A percentile compares a stretch with the other conserved stretches of the same genome.
phyloP scores from a whole-genome alignment of 495 filamentous ascomycete species.

The Wilcoxina mikolae region DNA sequence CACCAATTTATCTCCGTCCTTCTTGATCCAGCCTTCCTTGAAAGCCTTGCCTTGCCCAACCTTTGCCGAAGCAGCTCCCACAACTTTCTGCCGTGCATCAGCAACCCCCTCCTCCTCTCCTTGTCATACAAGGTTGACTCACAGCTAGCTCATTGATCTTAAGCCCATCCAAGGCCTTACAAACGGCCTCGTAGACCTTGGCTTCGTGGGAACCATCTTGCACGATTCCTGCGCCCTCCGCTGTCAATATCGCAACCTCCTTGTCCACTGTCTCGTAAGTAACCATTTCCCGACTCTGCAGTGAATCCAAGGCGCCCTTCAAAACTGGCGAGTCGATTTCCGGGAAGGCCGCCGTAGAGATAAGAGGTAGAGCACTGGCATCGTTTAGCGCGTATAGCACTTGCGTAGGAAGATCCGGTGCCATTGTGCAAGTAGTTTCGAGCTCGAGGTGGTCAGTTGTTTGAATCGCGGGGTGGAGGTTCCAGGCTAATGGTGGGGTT shows the following conservation, averaged over 20 bases:
- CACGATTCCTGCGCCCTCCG: conserved; percentile 63
- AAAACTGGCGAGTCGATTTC: conserved; percentile 50
- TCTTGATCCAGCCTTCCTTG: conserved; percentile 91
- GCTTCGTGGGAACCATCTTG: conserved; percentile 85
- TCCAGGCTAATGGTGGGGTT: no score
- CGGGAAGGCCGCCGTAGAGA: conserved; percentile 66
- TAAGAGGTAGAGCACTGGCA: conserved; percentile 43
- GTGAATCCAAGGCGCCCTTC: conserved; percentile 75
- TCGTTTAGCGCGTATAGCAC: conserved; percentile 54
- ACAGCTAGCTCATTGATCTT: conserved; percentile 60
- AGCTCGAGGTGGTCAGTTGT: no score
- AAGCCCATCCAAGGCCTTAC: conserved; percentile 59
- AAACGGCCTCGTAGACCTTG: conserved; percentile 78
- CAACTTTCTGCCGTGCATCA: conserved; percentile 34
- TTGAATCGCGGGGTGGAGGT: no score
- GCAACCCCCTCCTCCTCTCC: background rate
- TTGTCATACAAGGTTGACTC: conserved; percentile 14
- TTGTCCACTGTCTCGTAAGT: conserved; percentile 64
- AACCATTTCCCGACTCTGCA: conserved; percentile 73
- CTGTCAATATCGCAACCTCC: conserved; percentile 63
- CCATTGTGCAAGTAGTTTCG: no score
- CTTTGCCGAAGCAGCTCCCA: conserved; percentile 72
- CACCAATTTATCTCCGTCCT: conserved; percentile 51
- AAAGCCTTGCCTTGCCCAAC: conserved; percentile 92
- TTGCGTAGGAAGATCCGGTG: conserved; percentile 47